Conservation (phyloP, 306 rosid genomes). For the Inga laurina region DNA sequence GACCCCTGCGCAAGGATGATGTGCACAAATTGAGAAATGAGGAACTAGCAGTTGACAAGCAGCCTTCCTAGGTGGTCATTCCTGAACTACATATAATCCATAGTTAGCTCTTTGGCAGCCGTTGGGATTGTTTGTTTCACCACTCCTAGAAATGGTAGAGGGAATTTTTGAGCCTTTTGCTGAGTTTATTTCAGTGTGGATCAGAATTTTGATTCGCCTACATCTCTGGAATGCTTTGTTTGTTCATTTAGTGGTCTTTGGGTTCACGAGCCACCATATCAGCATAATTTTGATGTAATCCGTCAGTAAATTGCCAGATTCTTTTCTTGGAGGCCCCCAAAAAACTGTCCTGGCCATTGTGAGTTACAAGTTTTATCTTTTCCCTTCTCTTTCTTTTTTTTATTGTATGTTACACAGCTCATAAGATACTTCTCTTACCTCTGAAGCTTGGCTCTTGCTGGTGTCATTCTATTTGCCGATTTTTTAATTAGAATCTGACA, state of each 20-base stretch:
- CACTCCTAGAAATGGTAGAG: neutral
- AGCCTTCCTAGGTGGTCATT: constrained; percentile 36
- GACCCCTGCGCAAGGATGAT: too few relatives aligned
- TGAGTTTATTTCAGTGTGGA: neutral
- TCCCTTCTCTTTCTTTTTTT: too few relatives aligned
- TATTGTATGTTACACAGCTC: neutral
- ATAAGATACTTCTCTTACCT: neutral
- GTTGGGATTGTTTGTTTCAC: neutral
- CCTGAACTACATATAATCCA: constrained; percentile 29
- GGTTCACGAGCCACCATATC: constrained; percentile 5
- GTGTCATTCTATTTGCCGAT: too few relatives aligned
- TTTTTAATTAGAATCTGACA: too few relatives aligned
- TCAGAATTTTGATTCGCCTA: neutral
- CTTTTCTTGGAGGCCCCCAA: neutral
- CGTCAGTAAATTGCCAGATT: neutral
- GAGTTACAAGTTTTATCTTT: neutral
- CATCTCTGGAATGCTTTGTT: neutral
- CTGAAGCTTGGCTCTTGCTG: too few relatives aligned
- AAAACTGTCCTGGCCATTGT: neutral
- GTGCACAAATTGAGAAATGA: neutral
- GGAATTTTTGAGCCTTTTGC: neutral
- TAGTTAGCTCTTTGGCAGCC: neutral
- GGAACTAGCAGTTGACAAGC: constrained; percentile 38
- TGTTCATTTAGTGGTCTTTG: neutral
- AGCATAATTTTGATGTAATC: constrained; percentile 19